Percentiles rank a stretch among this genome's conserved stretches.
Conservation (phyloP, 805 yeast genomes). For the Kodamaea jinghongensis region DNA sequence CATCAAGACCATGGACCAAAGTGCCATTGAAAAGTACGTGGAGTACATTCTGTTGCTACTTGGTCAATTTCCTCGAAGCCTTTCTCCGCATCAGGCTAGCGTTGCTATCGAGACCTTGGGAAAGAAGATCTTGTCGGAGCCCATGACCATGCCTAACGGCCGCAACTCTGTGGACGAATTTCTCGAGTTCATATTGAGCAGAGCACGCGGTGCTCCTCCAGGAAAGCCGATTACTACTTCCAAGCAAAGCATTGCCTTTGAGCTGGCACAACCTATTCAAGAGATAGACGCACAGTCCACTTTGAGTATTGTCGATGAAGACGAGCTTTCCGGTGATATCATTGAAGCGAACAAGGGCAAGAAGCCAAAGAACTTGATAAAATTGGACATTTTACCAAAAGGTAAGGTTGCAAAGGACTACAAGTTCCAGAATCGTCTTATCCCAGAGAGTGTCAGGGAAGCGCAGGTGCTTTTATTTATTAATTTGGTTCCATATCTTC, state of each 20-base stretch:
- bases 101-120: constrained; percentile 59
- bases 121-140: constrained; percentile 31
- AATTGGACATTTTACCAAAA: constrained; percentile 15
- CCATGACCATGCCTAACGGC: constrained; percentile 13
- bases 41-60: constrained; percentile 47
- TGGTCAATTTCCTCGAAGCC: constrained; percentile 52
- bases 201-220: constrained; percentile 36
- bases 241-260: constrained; percentile 3
- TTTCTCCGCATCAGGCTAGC: constrained; percentile 54
- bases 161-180: constrained; percentile 23
- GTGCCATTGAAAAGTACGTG: constrained; percentile 19
- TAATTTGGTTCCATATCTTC: constrained; percentile 52
- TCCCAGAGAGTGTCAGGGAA: constrained; percentile 45
- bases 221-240: constrained; percentile 22
- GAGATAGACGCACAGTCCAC: constrained; percentile 39
- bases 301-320: constrained; percentile 25
- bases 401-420: constrained; percentile 13
- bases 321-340: constrained; percentile 19
- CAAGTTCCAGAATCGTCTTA: constrained; percentile 22
- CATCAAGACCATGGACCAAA: constrained; percentile 12
- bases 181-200: constrained; percentile 39
- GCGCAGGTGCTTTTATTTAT: constrained; percentile 48
- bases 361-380: constrained; percentile 30
- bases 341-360: constrained; percentile 28
- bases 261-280: constrained; percentile 34